phyloP scores from a whole-genome alignment of 176 grass and related monocot genomes.

The Aegilops bicornis region DNA sequence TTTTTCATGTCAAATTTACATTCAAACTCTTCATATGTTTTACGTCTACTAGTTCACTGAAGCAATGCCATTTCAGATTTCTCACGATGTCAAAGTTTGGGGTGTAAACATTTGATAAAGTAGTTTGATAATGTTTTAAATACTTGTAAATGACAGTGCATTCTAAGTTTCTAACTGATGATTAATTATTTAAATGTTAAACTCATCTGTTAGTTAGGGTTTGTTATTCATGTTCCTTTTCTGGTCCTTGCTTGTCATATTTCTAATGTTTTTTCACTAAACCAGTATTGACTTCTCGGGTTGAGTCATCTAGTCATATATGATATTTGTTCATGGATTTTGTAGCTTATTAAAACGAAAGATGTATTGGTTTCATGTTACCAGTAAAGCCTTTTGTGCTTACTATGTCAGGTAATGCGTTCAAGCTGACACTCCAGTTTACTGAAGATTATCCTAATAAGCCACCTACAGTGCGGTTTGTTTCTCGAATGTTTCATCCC shows the following conservation, averaged over 20 bases:
- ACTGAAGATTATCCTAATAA: slow-evolving; percentile 62
- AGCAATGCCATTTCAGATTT: not conserved
- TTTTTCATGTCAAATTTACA: not conserved
- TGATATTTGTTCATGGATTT: no score
- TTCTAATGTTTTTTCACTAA: not conserved
- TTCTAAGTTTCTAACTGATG: not conserved
- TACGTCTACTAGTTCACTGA: not conserved
- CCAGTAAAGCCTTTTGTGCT: not conserved
- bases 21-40: not conserved
- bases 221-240: not conserved
- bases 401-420: slow-evolving; percentile 37
- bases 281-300: no score
- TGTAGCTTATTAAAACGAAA: not conserved
- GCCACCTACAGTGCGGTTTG: slow-evolving; percentile 53
- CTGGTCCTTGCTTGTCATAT: not conserved
- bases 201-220: not conserved
- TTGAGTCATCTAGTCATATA: no score
- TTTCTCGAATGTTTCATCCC: slow-evolving; percentile 58
- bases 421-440: slow-evolving; percentile 53
- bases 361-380: not conserved
- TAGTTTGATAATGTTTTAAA: not conserved
- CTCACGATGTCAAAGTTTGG: not conserved
- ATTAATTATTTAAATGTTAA: not conserved
- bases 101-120: not conserved
- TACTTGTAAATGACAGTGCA: not conserved